Conservation (phyloP, 495 filamentous ascomycete species). For the Penicillium antarcticum region DNA sequence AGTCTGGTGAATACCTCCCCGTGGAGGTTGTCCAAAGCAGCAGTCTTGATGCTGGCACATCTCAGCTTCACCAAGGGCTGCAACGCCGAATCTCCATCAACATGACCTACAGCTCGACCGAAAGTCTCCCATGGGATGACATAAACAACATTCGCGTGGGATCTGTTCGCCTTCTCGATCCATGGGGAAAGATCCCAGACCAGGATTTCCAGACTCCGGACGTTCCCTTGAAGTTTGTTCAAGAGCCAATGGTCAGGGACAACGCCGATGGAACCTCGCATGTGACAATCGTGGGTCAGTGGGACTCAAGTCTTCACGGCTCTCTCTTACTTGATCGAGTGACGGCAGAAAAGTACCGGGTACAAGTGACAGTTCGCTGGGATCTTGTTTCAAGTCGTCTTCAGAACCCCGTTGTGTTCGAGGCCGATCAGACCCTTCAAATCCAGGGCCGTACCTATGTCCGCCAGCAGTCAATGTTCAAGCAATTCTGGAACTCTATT, state of each 20-base stretch:
- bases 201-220: slow-evolving; percentile 67
- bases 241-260: slow-evolving; percentile 69
- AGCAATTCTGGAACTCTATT: slow-evolving; percentile 78
- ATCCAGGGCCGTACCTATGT: slow-evolving; percentile 81
- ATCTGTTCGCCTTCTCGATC: slow-evolving; percentile 76
- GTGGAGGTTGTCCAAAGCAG: slow-evolving; percentile 87
- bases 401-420: slow-evolving; percentile 79
- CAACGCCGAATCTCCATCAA: slow-evolving; percentile 85
- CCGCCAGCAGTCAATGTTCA: slow-evolving; percentile 80
- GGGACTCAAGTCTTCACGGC: slow-evolving; percentile 91
- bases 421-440: slow-evolving; percentile 73
- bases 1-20: slow-evolving; percentile 85
- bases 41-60: slow-evolving; percentile 78
- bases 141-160: slow-evolving; percentile 72
- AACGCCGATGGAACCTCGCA: slow-evolving; percentile 92
- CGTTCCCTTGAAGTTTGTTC: slow-evolving; percentile 70
- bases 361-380: slow-evolving; percentile 84
- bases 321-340: slow-evolving; percentile 86
- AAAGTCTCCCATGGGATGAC: slow-evolving; percentile 82
- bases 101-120: slow-evolving; percentile 83
- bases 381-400: slow-evolving; percentile 76
- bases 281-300: slow-evolving; percentile 81
- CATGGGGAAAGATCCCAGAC: slow-evolving; percentile 79
- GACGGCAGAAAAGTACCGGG: slow-evolving; percentile 84
- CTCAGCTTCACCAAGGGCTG: slow-evolving; percentile 92